A percentile compares a stretch with the other conserved stretches of the same genome.
phyloP scores from a whole-genome alignment of 257 asterid genomes.

The Rhazya stricta region DNA sequence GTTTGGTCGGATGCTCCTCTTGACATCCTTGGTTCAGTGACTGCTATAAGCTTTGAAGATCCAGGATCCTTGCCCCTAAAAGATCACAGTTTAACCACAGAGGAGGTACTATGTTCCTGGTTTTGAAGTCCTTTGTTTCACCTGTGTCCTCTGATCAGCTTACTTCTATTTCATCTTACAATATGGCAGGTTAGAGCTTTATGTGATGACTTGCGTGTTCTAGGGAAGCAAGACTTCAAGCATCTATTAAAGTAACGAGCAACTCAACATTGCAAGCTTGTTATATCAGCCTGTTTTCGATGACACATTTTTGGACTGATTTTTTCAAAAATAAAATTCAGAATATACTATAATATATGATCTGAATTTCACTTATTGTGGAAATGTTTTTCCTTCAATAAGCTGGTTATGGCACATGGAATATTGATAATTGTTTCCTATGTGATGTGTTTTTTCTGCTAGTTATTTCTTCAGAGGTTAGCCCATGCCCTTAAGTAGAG shows the following conservation, averaged over 20 bases:
- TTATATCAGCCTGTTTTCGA: background rate
- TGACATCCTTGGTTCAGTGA: slow-evolving; percentile 73
- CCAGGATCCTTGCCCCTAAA: slow-evolving; percentile 54
- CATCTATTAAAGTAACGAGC: slow-evolving; percentile 67
- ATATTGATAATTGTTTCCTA: background rate
- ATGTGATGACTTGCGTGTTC: slow-evolving; percentile 79
- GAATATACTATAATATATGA: too few species aligned
- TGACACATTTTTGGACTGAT: background rate
- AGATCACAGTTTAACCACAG: slow-evolving; percentile 70
- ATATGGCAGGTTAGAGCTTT: slow-evolving; percentile 62
- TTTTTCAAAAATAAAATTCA: too few species aligned
- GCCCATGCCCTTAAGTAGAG: background rate
- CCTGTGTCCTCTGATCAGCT: background rate
- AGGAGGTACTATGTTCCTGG: slow-evolving; percentile 48
- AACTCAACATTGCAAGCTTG: background rate
- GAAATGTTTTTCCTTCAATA: background rate
- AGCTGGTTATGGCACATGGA: background rate
- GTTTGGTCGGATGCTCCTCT: slow-evolving; percentile 68
- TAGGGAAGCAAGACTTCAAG: slow-evolving; percentile 92
- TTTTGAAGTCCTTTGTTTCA: background rate
- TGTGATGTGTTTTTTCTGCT: slow-evolving; percentile 3
- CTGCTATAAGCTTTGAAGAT: slow-evolving; percentile 65
- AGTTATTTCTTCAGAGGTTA: background rate
- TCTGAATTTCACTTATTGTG: background rate
- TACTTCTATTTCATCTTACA: slow-evolving; percentile 14